Conservation (phyloP, 1,284 basidiomycete genomes). For the Coniferiporia weirii region DNA sequence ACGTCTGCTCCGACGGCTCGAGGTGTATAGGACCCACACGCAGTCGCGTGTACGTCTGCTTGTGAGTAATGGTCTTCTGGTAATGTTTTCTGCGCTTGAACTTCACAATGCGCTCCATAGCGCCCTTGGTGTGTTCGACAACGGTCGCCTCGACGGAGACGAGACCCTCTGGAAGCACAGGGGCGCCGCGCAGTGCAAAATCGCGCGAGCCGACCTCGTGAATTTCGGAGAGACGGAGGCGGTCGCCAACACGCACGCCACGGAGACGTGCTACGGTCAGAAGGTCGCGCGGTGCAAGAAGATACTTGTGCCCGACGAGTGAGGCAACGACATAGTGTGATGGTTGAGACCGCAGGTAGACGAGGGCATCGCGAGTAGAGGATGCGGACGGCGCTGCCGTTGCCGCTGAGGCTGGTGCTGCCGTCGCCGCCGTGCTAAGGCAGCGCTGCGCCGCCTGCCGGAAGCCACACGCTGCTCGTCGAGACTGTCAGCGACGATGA, state of each 20-base stretch:
- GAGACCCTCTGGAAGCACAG: slow-evolving; percentile 50
- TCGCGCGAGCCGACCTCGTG: slow-evolving; percentile 94
- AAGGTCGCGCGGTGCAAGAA: slow-evolving; percentile 84
- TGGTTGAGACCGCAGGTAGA: slow-evolving; percentile 72
- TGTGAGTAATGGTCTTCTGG: slow-evolving; percentile 75
- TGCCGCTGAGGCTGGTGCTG: not conserved
- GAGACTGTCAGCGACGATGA: not conserved
- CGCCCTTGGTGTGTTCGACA: slow-evolving; percentile 92
- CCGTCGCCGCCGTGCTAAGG: slow-evolving; percentile 2
- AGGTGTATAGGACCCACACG: slow-evolving; percentile 69
- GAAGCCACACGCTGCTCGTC: not conserved
- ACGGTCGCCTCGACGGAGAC: slow-evolving; percentile 85
- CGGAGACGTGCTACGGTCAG: slow-evolving; percentile 89
- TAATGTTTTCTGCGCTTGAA: slow-evolving; percentile 99
- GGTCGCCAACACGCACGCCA: slow-evolving; percentile 79
- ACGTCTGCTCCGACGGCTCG: slow-evolving; percentile 24
- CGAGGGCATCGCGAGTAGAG: slow-evolving; percentile 44
- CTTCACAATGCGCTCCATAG: slow-evolving; percentile 87
- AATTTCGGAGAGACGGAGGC: slow-evolving; percentile 79
- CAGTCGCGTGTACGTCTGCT: slow-evolving; percentile 90
- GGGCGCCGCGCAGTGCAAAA: slow-evolving; percentile 81
- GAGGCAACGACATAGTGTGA: slow-evolving; percentile 88
- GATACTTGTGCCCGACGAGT: slow-evolving; percentile 84
- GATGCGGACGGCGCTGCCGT: not conserved
- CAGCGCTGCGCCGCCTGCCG: not conserved